phyloP scores from a whole-genome alignment of 768 basidiomycete species.

The Suillus clintonianus region DNA sequence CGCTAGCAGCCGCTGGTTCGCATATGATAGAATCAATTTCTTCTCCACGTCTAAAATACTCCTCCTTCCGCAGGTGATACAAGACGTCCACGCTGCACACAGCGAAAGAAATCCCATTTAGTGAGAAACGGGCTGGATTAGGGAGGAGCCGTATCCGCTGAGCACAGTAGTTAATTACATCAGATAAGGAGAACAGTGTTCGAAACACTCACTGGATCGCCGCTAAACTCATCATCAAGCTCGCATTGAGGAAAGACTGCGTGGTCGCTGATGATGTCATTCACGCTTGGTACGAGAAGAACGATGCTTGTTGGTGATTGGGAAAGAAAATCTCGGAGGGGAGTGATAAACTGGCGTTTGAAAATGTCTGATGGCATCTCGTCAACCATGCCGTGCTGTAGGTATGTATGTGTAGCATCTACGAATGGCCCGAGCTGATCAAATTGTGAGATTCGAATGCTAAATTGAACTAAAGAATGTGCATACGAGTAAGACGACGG shows the following conservation, averaged over 20 bases:
- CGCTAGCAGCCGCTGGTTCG: slow-evolving; percentile 51
- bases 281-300: slow-evolving; percentile 80
- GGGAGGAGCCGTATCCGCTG: slow-evolving; percentile 82
- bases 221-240: slow-evolving; percentile 42
- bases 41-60: slow-evolving; percentile 67
- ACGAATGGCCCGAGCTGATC: slow-evolving; percentile 89
- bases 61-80: slow-evolving; percentile 87
- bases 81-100: slow-evolving; percentile 84
- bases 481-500: slow-evolving; percentile 75
- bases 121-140: slow-evolving; percentile 83
- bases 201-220: slow-evolving; percentile 51
- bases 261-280: slow-evolving; percentile 80
- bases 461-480: background rate
- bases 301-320: slow-evolving; percentile 67
- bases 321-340: slow-evolving; percentile 57
- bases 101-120: slow-evolving; percentile 83
- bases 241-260: slow-evolving; percentile 85
- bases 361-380: slow-evolving; percentile 69
- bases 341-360: slow-evolving; percentile 56
- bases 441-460: slow-evolving; percentile 1
- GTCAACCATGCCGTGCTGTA: slow-evolving; percentile 76
- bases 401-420: slow-evolving; percentile 70
- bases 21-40: slow-evolving; percentile 54
- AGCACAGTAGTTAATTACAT: background rate
- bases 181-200: background rate